Conservation (phyloP, 2,329 filamentous ascomycete genomes). For the Esteya vermicola region DNA sequence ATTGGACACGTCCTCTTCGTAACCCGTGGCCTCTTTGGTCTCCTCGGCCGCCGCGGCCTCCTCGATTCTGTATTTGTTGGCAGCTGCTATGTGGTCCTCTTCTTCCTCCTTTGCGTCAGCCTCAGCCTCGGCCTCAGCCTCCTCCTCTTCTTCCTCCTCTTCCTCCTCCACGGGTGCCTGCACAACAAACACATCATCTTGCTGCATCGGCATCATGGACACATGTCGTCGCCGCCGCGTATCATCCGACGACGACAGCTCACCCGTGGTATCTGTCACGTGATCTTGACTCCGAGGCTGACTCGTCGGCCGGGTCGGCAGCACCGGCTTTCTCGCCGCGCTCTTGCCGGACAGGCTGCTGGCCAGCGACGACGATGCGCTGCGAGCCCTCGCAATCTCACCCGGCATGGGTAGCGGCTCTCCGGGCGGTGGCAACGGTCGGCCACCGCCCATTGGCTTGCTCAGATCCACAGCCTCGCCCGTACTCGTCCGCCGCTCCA, state of each 20-base stretch:
- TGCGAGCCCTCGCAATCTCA: conserved; percentile 1
- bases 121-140: background rate
- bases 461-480: conserved; percentile 24
- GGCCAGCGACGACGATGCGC: background rate
- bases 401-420: conserved; percentile 58
- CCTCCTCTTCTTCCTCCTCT: background rate
- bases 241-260: background rate
- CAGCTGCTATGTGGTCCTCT: background rate
- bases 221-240: background rate
- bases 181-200: conserved; percentile 8
- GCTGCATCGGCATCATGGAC: background rate
- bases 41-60: background rate
- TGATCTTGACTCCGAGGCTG: too few relatives aligned
- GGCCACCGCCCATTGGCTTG: conserved; percentile 70
- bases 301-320: background rate
- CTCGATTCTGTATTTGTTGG: too few relatives aligned
- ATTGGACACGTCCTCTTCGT: background rate
- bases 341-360: background rate
- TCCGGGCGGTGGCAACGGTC: conserved; percentile 69
- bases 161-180: conserved; percentile 5
- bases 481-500: too few relatives aligned
- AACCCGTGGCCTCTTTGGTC: too few relatives aligned
- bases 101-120: background rate
- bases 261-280: too few relatives aligned
- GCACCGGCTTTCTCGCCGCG: background rate